Percentiles rank a stretch among this genome's conserved stretches.
phyloP scores from a whole-genome alignment of 345 rosid genomes.

The Populus alba region DNA sequence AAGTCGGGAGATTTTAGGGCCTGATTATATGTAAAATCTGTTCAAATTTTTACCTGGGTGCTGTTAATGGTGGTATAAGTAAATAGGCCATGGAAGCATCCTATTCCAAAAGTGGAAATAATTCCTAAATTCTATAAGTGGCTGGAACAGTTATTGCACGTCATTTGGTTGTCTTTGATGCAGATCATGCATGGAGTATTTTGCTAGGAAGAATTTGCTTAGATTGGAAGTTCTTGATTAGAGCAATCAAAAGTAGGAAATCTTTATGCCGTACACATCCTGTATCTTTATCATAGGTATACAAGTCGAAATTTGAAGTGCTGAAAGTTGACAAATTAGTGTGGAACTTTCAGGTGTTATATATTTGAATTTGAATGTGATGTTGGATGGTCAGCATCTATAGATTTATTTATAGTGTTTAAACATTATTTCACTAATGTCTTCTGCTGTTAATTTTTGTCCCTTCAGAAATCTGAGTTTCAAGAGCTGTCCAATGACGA shows the following conservation, averaged over 20 bases:
- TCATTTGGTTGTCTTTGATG: not conserved
- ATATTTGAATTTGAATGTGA: not conserved
- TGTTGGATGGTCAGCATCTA: not conserved
- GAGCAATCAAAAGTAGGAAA: not conserved
- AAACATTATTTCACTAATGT: not conserved
- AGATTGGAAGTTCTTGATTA: not conserved
- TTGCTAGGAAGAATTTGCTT: not conserved
- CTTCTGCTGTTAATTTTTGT: not conserved
- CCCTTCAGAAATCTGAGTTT: slow-evolving; percentile 51
- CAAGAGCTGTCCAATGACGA: slow-evolving; percentile 71
- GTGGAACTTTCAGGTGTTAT: not conserved
- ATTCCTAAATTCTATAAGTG: not conserved
- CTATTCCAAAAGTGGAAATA: no score
- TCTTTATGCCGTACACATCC: not conserved
- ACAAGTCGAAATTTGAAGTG: not conserved
- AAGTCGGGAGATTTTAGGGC: not conserved
- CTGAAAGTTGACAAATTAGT: not conserved
- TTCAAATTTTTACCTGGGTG: not conserved
- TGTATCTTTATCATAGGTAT: not conserved
- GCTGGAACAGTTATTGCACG: not conserved
- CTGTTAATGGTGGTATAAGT: no score
- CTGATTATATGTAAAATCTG: not conserved
- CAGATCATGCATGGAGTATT: not conserved
- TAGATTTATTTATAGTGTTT: not conserved
- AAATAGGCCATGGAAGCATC: not conserved